phyloP scores from a whole-genome alignment of 139 green algal species.

The Coelastrella sp. region DNA sequence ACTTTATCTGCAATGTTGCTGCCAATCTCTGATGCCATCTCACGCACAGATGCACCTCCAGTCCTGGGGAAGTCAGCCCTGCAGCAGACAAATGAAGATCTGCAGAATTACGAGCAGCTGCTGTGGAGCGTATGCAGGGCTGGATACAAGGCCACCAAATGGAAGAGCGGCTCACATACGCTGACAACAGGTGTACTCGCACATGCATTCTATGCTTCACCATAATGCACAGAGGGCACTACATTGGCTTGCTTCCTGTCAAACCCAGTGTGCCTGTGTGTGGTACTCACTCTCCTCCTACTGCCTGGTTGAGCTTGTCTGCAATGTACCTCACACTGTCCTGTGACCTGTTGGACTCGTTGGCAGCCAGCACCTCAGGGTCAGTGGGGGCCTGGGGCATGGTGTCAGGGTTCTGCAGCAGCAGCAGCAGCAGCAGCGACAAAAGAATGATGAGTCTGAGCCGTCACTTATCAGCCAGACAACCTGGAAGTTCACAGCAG shows the following conservation, averaged over 20 bases:
- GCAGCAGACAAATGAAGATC: not conserved
- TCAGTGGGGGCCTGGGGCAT: conserved; percentile 12
- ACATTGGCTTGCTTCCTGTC: too few relatives aligned
- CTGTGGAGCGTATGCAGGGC: not conserved
- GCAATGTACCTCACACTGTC: conserved; percentile 38
- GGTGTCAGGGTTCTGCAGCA: conserved; percentile 30
- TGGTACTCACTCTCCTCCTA: conserved; percentile 18
- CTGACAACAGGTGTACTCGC: too few relatives aligned
- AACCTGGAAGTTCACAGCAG: not conserved
- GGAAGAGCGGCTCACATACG: too few relatives aligned
- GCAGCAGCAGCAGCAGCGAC: not conserved
- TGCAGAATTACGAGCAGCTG: too few relatives aligned
- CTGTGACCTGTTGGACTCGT: conserved; percentile 20
- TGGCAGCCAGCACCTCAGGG: not conserved
- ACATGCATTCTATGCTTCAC: too few relatives aligned
- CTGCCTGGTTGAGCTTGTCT: conserved; percentile 42
- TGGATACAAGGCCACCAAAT: not conserved
- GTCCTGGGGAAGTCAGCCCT: conserved; percentile 41
- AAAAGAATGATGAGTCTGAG: not conserved
- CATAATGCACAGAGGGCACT: too few relatives aligned
- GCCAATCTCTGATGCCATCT: conserved; percentile 47
- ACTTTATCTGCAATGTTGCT: conserved; percentile 31
- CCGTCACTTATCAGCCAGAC: not conserved
- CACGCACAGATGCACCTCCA: conserved; percentile 28
- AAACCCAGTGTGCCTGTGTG: not conserved